Percentiles rank a stretch among this genome's conserved stretches.
phyloP scores from a whole-genome alignment of 2,329 filamentous ascomycete species.

The Ophiostoma pallidulum region DNA sequence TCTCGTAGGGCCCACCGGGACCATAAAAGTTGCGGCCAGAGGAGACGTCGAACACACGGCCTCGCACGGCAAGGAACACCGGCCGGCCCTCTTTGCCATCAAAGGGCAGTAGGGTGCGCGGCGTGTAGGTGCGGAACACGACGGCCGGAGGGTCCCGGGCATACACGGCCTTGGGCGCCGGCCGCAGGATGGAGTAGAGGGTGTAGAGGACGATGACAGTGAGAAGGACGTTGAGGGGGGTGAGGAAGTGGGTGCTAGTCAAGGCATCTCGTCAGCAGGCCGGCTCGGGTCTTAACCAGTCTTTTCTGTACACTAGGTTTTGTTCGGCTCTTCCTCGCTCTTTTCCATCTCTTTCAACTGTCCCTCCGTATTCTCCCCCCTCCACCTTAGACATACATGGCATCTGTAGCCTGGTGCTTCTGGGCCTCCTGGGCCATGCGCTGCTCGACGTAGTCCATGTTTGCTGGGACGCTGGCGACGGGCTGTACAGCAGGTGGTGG shows the following conservation, averaged over 20 bases:
- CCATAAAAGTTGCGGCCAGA: constrained; percentile 90
- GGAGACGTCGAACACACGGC: constrained; percentile 83
- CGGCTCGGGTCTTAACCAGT: too few relatives aligned
- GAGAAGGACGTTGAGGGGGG: constrained; percentile 55
- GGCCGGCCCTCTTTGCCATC: constrained; percentile 66
- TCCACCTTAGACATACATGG: constrained; percentile 7
- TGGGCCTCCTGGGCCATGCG: constrained; percentile 45
- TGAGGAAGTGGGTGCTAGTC: constrained; percentile 41
- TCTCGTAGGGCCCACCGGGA: constrained; percentile 86
- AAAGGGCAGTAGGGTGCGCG: constrained; percentile 72
- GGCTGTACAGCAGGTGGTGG: too few relatives aligned
- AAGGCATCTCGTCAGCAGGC: too few relatives aligned
- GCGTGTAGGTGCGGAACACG: constrained; percentile 63
- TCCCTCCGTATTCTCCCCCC: background rate
- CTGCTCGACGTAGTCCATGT: constrained; percentile 50
- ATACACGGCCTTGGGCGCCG: constrained; percentile 36
- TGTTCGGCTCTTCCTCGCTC: too few relatives aligned
- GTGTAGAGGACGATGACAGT: constrained; percentile 47
- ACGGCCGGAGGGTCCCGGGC: constrained; percentile 46
- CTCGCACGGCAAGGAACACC: constrained; percentile 85
- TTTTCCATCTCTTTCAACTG: too few relatives aligned
- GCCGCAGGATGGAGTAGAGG: constrained; percentile 45
- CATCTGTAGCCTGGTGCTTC: constrained; percentile 23
- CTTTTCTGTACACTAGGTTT: too few relatives aligned
- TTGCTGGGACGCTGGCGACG: background rate